These are phyloP conservation scores for Lachancea dasiensis DNA, from an alignment of 805 yeast genomes.

Conservation along the genomic window DNA sequence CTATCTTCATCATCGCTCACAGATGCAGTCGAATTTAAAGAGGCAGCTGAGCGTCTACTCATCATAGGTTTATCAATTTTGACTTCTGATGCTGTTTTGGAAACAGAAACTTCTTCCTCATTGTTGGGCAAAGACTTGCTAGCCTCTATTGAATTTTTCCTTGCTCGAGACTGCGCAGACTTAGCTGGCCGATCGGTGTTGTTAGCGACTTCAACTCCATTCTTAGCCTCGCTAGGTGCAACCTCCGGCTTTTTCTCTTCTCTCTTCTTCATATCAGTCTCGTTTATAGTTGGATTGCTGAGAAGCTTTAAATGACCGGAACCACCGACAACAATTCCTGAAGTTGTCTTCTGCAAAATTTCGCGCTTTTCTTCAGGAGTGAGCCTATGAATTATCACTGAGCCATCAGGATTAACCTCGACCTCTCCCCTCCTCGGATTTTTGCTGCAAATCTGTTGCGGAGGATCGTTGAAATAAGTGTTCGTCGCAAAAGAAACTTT, in stretches of 20 bases:
- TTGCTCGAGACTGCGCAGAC: constrained; percentile 35
- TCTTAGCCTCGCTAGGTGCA: constrained; percentile 8
- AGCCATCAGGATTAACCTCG: constrained; percentile 50
- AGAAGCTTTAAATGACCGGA: constrained; percentile 55
- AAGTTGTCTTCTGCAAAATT: constrained; percentile 41
- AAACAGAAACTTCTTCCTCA: constrained; percentile 37
- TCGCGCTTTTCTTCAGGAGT: constrained; percentile 48
- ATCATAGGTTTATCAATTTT: constrained; percentile 42
- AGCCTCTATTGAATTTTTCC: constrained; percentile 30
- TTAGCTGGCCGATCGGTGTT: constrained; percentile 33
- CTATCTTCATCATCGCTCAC: constrained; percentile 14
- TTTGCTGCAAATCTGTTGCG: constrained; percentile 82
- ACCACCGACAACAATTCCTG: constrained; percentile 77
- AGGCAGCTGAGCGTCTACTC: constrained; percentile 29
- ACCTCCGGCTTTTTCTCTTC: constrained; percentile 20
- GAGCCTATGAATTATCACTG: constrained; percentile 47
- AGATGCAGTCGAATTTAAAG: constrained; percentile 21
- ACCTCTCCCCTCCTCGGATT: constrained; percentile 80
- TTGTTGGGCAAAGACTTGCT: constrained; percentile 27
- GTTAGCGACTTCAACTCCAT: constrained; percentile 17
- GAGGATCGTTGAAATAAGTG: constrained; percentile 75
- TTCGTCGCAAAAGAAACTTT: constrained; percentile 75
- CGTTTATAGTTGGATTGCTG: constrained; percentile 11
- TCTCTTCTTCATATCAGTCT: constrained; percentile 13
- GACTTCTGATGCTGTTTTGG: constrained; percentile 31